Base-by-base conservation (phyloP, 2,329 filamentous ascomycete genomes). In the Biscogniauxia marginata region DNA sequence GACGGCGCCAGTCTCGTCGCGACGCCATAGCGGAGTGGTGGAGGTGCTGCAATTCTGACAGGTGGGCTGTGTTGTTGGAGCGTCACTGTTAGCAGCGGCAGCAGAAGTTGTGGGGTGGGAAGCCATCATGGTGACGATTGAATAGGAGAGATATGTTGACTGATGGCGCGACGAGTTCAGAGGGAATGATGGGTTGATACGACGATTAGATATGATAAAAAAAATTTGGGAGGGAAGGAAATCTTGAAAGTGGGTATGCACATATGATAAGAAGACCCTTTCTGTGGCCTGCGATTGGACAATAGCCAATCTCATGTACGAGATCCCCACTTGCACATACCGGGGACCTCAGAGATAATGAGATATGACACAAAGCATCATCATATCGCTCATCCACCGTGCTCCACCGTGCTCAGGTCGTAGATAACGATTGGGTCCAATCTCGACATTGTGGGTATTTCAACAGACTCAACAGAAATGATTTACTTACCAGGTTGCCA, bases 21-120 rank as follows among this genome's bases (percentile, higher is more conserved):
- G 89, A 68, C 95, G 90, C 95, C 95, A 99, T 71, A 99, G 79
- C 45, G 95, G 95, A 47, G 95, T 99, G 52, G 93, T 98, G 45
- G 91, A 96, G 46, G 95, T 99, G 63, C 86, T 85, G 77, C 95
- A 99, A 74, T 99, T 99, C 74, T 96, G 91, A 75, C 95, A 99
- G 65, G 93, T 90, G 63, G 93, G 93, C 92, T 98, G 88, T 78
- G 86, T 82, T 55, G 79, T 77, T 79, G 85, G 81, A 75, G 84
- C 74, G 64, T 82, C 75, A 69, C 79, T 73, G 70, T 79, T 80
- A 78, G 78, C 77, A 68, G 75, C 79, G 73, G 82, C 80, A 61
- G 65, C 72, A 63, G 65, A 73, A 65, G 60, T 68, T 60, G 72
- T 73, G 73, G 69, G 67, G 70, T 71, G 70, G 59, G 65, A 72